These are phyloP conservation scores for Perilla frutescens DNA, from an alignment of 257 asterid genomes.

Conservation along the genomic window DNA sequence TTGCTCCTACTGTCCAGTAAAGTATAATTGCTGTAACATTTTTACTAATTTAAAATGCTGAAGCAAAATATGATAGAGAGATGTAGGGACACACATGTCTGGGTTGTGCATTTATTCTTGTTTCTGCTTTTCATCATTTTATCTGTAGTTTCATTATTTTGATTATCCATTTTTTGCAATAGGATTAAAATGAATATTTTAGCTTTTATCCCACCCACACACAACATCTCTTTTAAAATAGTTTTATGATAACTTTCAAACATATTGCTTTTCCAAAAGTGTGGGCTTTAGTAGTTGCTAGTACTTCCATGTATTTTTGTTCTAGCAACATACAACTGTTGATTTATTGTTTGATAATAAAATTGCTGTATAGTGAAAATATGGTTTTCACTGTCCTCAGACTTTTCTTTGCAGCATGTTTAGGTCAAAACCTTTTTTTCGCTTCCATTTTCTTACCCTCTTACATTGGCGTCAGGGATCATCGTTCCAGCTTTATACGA, in stretches of 20 bases:
- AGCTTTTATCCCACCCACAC: neutral
- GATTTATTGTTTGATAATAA: neutral
- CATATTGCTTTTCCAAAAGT: neutral
- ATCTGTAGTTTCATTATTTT: neutral
- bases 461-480: conserved; percentile 57
- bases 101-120: conserved; percentile 16
- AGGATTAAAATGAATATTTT: neutral
- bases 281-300: neutral
- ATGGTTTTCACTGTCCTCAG: neutral
- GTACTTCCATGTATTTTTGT: neutral
- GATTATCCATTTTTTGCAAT: neutral
- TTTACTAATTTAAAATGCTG: neutral
- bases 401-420: no score
- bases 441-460: conserved; percentile 28
- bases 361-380: neutral
- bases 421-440: neutral
- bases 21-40: neutral
- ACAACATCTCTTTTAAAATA: neutral
- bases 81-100: conserved; percentile 1
- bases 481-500: conserved; percentile 77
- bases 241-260: neutral
- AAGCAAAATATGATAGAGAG: neutral
- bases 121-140: neutral
- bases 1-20: neutral
- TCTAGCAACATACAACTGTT: neutral